Evolutionary conservation across 352 stramenopile genomes (phyloP).

Genomic region (Globisporangium orthogonon): DNA sequence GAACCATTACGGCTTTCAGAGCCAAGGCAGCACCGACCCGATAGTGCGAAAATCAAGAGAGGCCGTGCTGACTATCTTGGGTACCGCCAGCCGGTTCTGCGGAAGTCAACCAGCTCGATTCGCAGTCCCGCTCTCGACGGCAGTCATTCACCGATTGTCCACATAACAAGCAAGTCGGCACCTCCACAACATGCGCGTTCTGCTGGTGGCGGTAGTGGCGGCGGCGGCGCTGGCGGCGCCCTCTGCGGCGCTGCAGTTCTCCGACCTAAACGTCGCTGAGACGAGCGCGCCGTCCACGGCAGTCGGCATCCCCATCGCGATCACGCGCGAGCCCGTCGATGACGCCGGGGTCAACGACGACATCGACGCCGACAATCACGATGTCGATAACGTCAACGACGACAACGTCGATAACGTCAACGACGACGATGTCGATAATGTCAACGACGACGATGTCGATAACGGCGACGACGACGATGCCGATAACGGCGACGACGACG

Average conservation of each 20-base stretch:
- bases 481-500: not conserved
- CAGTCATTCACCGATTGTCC: too few relatives aligned
- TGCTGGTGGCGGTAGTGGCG: not conserved
- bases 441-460: not conserved
- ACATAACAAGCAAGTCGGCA: too few relatives aligned
- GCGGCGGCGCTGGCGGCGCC: constrained; percentile 4
- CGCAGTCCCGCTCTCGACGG: too few relatives aligned
- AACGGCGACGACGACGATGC: not conserved
- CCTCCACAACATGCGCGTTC: not conserved
- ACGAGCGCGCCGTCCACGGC: not conserved
- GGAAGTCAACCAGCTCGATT: too few relatives aligned
- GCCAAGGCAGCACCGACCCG: too few relatives aligned
- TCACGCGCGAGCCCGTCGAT: not conserved
- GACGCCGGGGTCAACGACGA: not conserved
- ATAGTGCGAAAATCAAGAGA: too few relatives aligned
- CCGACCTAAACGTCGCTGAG: not conserved
- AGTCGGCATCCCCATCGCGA: not conserved
- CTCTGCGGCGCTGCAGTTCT: not conserved
- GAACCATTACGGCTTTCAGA: too few relatives aligned
- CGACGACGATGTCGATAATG: not conserved
- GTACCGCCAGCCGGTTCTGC: too few relatives aligned
- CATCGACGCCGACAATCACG: not conserved
- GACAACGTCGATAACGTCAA: not conserved
- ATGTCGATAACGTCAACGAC: not conserved
- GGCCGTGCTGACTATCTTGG: too few relatives aligned